phyloP scores from a whole-genome alignment of 169 alveolate species.

The Miamiensis avidus region DNA sequence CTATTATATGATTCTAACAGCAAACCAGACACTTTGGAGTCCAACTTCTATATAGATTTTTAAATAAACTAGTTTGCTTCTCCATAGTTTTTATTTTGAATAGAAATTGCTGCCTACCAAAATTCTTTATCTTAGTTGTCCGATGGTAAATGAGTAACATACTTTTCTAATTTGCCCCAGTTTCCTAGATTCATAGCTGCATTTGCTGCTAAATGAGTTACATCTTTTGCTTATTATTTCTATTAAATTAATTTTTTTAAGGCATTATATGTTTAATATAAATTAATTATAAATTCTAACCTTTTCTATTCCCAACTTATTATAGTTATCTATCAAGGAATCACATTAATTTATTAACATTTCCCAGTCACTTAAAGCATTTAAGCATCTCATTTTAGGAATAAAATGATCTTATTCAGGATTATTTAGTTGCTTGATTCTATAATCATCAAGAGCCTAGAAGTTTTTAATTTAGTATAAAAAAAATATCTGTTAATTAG shows the following conservation, averaged over 20 bases:
- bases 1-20: conserved; percentile 88
- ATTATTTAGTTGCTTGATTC: conserved; percentile 45
- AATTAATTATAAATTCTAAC: neutral
- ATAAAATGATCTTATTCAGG: conserved; percentile 35
- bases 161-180: conserved; percentile 86
- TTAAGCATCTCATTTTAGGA: conserved; percentile 79
- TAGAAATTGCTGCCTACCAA: conserved; percentile 77
- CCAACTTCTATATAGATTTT: conserved; percentile 81
- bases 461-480: too few species aligned
- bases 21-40: conserved; percentile 82
- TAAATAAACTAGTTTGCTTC: conserved; percentile 74
- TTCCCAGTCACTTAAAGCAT: conserved; percentile 84
- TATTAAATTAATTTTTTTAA: too few species aligned
- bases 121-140: conserved; percentile 79
- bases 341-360: conserved; percentile 26
- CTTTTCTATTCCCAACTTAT: conserved; percentile 30
- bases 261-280: too few species aligned
- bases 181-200: conserved; percentile 86
- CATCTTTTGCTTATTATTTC: conserved; percentile 52
- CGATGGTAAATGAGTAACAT: conserved; percentile 57
- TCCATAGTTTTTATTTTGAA: conserved; percentile 64
- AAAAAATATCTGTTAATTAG: too few species aligned
- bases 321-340: conserved; percentile 40
- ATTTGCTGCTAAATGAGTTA: conserved; percentile 78
- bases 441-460: conserved; percentile 56